Percentiles rank a stretch among this genome's conserved stretches.
phyloP scores from a whole-genome alignment of 345 rosid genomes.

The Linum usitatissimum region DNA sequence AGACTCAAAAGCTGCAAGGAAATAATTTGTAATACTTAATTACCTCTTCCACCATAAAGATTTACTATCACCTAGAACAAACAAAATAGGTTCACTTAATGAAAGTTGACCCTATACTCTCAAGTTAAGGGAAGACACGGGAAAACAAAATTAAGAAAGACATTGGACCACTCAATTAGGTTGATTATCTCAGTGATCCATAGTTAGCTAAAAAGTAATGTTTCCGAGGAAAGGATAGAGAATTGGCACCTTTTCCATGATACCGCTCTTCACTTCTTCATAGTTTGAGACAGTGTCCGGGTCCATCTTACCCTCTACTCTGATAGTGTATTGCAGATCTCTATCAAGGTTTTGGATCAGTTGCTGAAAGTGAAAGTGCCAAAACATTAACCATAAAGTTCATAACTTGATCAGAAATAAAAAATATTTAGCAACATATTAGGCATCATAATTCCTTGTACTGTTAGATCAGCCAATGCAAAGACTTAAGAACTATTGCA shows the following conservation, averaged over 20 bases:
- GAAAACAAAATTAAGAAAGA: not conserved
- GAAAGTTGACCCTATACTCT: not conserved
- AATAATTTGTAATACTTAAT: not conserved
- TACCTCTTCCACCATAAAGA: too few relatives aligned
- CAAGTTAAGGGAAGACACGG: not conserved
- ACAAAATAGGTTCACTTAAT: not conserved
- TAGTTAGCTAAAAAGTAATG: slow-evolving; percentile 1
- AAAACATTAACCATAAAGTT: not conserved
- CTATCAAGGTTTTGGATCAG: slow-evolving; percentile 78
- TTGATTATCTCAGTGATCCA: not conserved
- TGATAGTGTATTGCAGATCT: slow-evolving; percentile 88
- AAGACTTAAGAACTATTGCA: not conserved
- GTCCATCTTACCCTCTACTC: slow-evolving; percentile 89
- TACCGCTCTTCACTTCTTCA: slow-evolving; percentile 72
- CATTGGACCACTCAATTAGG: not conserved
- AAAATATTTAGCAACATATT: not conserved
- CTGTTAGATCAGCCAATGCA: not conserved
- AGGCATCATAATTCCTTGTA: not conserved
- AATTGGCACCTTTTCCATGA: slow-evolving; percentile 53
- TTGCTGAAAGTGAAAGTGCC: slow-evolving; percentile 45
- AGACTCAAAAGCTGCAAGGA: slow-evolving; percentile 54
- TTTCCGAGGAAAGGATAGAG: not conserved
- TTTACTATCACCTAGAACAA: not conserved
- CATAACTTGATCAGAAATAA: not conserved
- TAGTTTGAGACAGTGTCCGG: slow-evolving; percentile 73